phyloP scores from a whole-genome alignment of 1,284 basidiomycete genomes.

The Tilletia walkeri region DNA sequence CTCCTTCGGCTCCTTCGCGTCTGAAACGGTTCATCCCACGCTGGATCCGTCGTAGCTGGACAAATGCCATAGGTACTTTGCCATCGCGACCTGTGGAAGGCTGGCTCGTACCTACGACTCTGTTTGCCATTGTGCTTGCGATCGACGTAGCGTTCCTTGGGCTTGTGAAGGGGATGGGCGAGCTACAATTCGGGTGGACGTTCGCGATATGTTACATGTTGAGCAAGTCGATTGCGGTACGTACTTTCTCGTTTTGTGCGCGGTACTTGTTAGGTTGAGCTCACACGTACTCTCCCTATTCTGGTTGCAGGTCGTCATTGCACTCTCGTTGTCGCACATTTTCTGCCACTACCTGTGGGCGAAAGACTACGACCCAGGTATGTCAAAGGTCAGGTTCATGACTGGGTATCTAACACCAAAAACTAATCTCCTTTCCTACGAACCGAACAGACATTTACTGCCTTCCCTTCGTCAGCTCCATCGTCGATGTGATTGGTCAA shows the following conservation, averaged over 20 bases:
- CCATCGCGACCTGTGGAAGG: slow-evolving; percentile 36
- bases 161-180: slow-evolving; percentile 32
- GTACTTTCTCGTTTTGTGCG: slow-evolving; percentile 2
- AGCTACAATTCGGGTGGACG: slow-evolving; percentile 44
- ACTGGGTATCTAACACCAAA: too few species aligned
- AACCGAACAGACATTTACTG: slow-evolving; percentile 68
- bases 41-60: slow-evolving; percentile 9
- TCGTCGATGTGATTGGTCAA: slow-evolving; percentile 89
- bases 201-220: slow-evolving; percentile 37
- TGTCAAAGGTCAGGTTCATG: background rate
- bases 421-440: background rate
- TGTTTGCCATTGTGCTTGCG: slow-evolving; percentile 36
- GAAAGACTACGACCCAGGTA: slow-evolving; percentile 78
- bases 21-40: background rate
- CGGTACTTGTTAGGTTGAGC: background rate
- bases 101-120: slow-evolving; percentile 42
- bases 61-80: background rate
- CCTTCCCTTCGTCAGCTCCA: slow-evolving; percentile 81
- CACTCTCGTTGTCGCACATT: slow-evolving; percentile 67
- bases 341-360: slow-evolving; percentile 81
- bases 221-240: slow-evolving; percentile 8
- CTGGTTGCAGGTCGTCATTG: slow-evolving; percentile 57
- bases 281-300: slow-evolving; percentile 16
- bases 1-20: background rate
- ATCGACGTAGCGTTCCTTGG: slow-evolving; percentile 42